Evolutionary conservation across 441 rosid species (phyloP), one percentile per base, ranked within the genome.

Genomic region (Eugenia klotzschiana): DNA sequence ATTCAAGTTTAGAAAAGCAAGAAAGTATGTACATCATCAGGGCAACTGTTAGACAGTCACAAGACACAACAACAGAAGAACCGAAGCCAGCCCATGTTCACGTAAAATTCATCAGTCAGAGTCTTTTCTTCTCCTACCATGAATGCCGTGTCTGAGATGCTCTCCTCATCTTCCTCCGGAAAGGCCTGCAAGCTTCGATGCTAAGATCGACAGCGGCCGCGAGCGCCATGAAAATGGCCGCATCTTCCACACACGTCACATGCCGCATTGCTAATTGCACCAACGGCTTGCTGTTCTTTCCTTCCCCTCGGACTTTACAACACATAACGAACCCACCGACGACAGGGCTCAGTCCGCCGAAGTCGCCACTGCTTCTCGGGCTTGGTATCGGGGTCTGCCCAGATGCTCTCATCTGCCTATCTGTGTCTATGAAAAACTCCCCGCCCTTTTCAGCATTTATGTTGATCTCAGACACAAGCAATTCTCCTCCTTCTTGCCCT

Each of bases 181-280:
- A 94, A 50, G 98, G 98, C 90, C 90, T 94, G 90, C 98, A 96
- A 56, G 99, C 98, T 60, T 92, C 92, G 26, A 96, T 92, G 88
- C 96, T 95, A 69, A 96, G 98, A 91, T 96, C 98, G 54, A 94
- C 97, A 2, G 98, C 98, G 4, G 99, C 97, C 16, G 98, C 96
- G 43, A 95, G 97, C 14, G 98, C 98, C 99, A 96, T 92, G 88
- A 96, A 96, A 53, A 96, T 96, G 54, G 99, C 98, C 49, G 99
- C 98, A 87, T 96, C 99, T 92, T 96, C 99, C 79, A 96, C 93
- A 9, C 98, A 96, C 2, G 98, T 96, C 49, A 95, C 95, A 50
- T 96, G 96, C 41, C 98, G 84, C 98, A 94, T 94, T 23, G 97
- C 98, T 53, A 96, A 87, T 18, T 96, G 98, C 60, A 96, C 99